Percentiles rank a stretch among this genome's conserved stretches.
Conservation (phyloP, 1,284 basidiomycete genomes). For the Pseudozyma thailandica region DNA sequence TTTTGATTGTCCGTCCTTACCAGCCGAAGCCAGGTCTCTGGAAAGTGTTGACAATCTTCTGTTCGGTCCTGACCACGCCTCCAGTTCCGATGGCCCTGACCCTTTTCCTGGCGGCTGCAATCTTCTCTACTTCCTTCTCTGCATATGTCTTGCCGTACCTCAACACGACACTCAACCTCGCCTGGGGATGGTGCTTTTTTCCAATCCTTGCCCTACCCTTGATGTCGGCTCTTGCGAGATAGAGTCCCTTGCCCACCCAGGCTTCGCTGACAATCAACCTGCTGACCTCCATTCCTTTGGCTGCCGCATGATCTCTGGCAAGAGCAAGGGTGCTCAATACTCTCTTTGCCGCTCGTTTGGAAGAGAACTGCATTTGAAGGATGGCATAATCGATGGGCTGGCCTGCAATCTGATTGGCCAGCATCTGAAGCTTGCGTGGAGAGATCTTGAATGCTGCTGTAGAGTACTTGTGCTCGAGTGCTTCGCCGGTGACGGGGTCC, state of each 20-base stretch:
- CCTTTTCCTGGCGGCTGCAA: conserved; percentile 77
- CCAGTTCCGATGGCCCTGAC: conserved; percentile 80
- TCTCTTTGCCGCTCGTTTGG: conserved; percentile 85
- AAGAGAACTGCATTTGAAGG: conserved; percentile 92
- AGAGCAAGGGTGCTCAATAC: conserved; percentile 88
- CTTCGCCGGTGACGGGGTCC: conserved; percentile 38
- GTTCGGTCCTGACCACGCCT: conserved; percentile 55
- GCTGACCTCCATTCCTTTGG: conserved; percentile 80
- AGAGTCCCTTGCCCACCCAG: conserved; percentile 89
- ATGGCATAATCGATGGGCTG: conserved; percentile 81
- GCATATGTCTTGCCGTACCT: conserved; percentile 83
- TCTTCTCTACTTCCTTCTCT: conserved; percentile 76
- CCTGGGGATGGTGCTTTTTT: conserved; percentile 80
- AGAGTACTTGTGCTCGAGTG: conserved; percentile 82
- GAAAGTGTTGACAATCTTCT: conserved; percentile 57
- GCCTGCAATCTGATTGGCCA: conserved; percentile 82
- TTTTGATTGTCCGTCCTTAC: conserved; percentile 22
- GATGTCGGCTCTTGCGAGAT: conserved; percentile 79
- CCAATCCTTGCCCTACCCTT: conserved; percentile 86
- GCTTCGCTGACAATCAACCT: conserved; percentile 87
- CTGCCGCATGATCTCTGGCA: conserved; percentile 86
- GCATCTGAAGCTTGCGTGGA: conserved; percentile 87
- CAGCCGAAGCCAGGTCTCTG: conserved; percentile 65
- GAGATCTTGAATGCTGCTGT: conserved; percentile 93
- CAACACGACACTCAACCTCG: conserved; percentile 81